Evolutionary conservation across 2,329 filamentous ascomycete species (phyloP), one percentile per base, ranked within the genome.

Genomic region (Beauveria varroae): DNA sequence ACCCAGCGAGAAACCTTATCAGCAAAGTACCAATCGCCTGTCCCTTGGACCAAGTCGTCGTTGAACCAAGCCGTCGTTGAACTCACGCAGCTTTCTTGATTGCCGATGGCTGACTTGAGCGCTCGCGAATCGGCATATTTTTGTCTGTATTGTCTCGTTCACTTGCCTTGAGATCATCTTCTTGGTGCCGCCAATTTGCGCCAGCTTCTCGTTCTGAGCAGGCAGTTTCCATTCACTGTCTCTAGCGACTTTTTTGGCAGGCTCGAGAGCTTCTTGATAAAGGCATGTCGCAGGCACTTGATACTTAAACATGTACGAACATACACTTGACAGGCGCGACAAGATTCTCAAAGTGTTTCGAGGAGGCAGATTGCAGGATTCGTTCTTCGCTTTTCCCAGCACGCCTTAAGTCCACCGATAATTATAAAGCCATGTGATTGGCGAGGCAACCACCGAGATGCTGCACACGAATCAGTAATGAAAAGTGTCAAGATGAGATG

Each of bases 271-370:
- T 57, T 2, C 40, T 22, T 26, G 54, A 62, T 9, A 53, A 22
- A 18, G 54, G 16, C 54, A 57, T 16, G 28, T 49, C 12, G 54
- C 60, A 18, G 5, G 46, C 4, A 43, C 24, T 52, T 57, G 54
- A 8, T 57, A 62, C 30, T 62, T 54, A 2, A 62, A 16, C 6
- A 62, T 37, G 18, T 18, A 46, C 6, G 54, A 57, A 24, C 58
- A 54, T 1, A 57, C 16, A 22, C 51, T 24, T 5, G 53, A 44
- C 12, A 62, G 18, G 46, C 6, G 22, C n/a, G 8, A n/a, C n/a
- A 5, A 41, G 18, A 16, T n/a, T 26, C 24, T n/a, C 2, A n/a
- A 55, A 55, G 18, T 60, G 43, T 7, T 47, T n/a, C 2, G 30
- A 58, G 2, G 56, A 41, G n/a, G 26, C 10, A n/a, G 49, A 44